phyloP scores from a whole-genome alignment of 768 basidiomycete species.

The Amanita brunnescens region DNA sequence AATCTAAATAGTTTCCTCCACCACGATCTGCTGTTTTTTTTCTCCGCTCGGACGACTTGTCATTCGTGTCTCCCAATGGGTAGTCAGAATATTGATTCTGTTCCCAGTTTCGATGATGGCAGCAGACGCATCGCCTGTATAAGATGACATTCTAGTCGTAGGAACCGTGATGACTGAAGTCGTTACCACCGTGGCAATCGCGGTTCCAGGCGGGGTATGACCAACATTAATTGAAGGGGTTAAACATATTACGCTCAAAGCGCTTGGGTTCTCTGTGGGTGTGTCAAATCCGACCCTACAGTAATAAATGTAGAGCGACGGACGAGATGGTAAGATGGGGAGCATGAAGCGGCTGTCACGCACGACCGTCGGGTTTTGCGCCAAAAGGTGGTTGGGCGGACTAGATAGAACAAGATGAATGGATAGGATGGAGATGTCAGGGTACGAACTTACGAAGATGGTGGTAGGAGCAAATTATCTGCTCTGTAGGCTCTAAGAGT shows the following conservation, averaged over 20 bases:
- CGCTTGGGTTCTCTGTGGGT: constrained; percentile 53
- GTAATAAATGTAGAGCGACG: constrained; percentile 75
- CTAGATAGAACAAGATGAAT: background rate
- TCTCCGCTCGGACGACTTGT: constrained; percentile 1
- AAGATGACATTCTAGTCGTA: constrained; percentile 8
- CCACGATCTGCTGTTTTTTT: background rate
- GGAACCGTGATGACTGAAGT: background rate
- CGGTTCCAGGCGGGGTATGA: constrained; percentile 26
- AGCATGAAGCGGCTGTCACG: constrained; percentile 61
- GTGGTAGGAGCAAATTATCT: constrained; percentile 47
- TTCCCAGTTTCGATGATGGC: constrained; percentile 13
- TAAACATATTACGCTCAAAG: constrained; percentile 55
- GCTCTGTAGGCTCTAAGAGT: constrained; percentile 7
- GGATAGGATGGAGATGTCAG: constrained; percentile 11
- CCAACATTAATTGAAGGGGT: constrained; percentile 28
- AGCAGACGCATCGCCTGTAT: constrained; percentile 4
- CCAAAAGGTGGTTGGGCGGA: constrained; percentile 2
- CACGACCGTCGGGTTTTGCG: constrained; percentile 60
- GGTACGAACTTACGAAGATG: constrained; percentile 61
- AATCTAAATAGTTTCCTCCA: background rate
- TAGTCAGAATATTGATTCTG: background rate
- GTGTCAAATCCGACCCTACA: constrained; percentile 60
- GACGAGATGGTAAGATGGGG: constrained; percentile 63
- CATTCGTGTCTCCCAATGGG: constrained; percentile 5
- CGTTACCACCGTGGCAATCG: background rate